These are phyloP conservation scores for Sarcodon aspratus DNA, from an alignment of 768 basidiomycete genomes.

Conservation along the genomic window DNA sequence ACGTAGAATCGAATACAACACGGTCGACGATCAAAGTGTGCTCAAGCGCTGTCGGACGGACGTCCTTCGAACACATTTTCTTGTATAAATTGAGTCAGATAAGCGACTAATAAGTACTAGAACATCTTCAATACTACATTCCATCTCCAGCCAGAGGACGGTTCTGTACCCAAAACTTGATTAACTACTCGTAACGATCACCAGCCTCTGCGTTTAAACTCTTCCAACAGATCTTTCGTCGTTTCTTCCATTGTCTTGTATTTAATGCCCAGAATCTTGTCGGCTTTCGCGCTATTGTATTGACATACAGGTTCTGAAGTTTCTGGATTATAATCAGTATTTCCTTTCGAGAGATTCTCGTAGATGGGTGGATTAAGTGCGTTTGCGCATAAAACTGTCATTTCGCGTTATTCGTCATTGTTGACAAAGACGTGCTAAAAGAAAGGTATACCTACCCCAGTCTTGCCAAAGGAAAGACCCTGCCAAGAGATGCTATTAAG, in stretches of 20 bases:
- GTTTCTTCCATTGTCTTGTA: slow-evolving; percentile 28
- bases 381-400: slow-evolving; percentile 7
- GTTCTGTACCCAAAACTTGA: too few species aligned
- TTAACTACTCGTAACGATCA: too few species aligned
- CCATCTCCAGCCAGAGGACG: too few species aligned
- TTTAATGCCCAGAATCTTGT: slow-evolving; percentile 27
- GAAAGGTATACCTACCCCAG: not conserved
- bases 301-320: slow-evolving; percentile 13
- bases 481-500: not conserved
- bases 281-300: slow-evolving; percentile 25
- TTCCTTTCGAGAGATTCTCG: slow-evolving; percentile 5
- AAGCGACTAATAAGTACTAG: too few species aligned
- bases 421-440: not conserved
- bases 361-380: slow-evolving; percentile 1
- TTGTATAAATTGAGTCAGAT: too few species aligned
- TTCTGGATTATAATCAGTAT: slow-evolving; percentile 9
- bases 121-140: too few species aligned
- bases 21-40: too few species aligned
- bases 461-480: not conserved
- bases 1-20: too few species aligned
- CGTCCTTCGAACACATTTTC: too few species aligned
- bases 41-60: too few species aligned
- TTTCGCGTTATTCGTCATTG: not conserved
- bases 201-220: slow-evolving; percentile 31
- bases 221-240: slow-evolving; percentile 25